These are phyloP conservation scores for Lactifluus piperatus DNA, from an alignment of 768 basidiomycete species.

Conservation along the genomic window DNA sequence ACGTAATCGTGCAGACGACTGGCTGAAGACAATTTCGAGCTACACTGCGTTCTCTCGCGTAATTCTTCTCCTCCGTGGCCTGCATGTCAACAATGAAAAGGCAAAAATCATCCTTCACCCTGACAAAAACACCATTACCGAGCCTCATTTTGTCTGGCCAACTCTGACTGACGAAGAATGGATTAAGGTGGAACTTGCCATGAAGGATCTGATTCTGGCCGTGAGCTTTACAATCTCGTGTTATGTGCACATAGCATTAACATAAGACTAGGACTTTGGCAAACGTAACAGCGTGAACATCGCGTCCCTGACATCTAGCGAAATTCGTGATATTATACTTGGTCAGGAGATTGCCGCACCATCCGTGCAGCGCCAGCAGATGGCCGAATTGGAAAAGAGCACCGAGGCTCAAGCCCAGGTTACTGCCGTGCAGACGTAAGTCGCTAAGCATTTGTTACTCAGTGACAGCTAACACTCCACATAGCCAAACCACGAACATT, in stretches of 20 bases:
- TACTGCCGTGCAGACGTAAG: slow-evolving; percentile 87
- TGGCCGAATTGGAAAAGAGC: slow-evolving; percentile 98
- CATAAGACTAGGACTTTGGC: slow-evolving; percentile 70
- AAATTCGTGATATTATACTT: slow-evolving; percentile 96
- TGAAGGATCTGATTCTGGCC: slow-evolving; percentile 93
- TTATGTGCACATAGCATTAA: slow-evolving; percentile 18
- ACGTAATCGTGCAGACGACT: slow-evolving; percentile 59
- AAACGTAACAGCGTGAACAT: slow-evolving; percentile 99
- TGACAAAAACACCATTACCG: slow-evolving; percentile 93
- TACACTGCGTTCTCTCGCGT: slow-evolving; percentile 98
- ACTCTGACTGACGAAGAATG: slow-evolving; percentile 89
- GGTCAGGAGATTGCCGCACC: slow-evolving; percentile 98
- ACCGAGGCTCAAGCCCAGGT: slow-evolving; percentile 91
- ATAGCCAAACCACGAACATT: slow-evolving; percentile 89
- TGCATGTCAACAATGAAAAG: slow-evolving; percentile 99
- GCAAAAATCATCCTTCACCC: slow-evolving; percentile 97
- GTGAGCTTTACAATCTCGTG: slow-evolving; percentile 33
- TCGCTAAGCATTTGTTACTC: neutral
- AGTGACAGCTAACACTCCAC: slow-evolving; percentile 13
- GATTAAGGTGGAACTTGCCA: slow-evolving; percentile 98
- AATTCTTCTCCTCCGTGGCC: slow-evolving; percentile 90
- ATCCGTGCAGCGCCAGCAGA: slow-evolving; percentile 94
- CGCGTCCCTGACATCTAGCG: slow-evolving; percentile 91
- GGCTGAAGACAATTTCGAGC: slow-evolving; percentile 97
- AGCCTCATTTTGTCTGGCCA: slow-evolving; percentile 98